Base-by-base conservation (phyloP, 805 yeast genomes). In the Pichia gijzeniarum region DNA sequence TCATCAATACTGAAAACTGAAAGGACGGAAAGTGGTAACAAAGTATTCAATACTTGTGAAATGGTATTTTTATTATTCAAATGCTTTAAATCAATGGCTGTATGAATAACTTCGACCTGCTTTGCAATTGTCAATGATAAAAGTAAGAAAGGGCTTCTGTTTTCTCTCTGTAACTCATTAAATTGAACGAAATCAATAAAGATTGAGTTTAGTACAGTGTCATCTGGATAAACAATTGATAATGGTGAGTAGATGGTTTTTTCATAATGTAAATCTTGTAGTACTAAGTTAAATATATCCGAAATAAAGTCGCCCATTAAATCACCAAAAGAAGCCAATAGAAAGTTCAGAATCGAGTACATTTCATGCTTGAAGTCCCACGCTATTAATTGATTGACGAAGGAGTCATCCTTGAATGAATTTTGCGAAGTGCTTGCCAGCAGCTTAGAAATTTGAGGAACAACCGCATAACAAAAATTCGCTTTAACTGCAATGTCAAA, bases 1-100 rank as follows among this genome's bases (percentile, higher is more conserved):
- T 71, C 73, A 31, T 69, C 73, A 27, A 66, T 60, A 0, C 67
- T 61, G 5, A 68, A 72, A 1, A 55, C 47, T 2, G 82, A 71
- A 12, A 81, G 54, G 10, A 62, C 55, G 5, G 79, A 61, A 8
- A 75, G 59, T 3, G 53, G 52, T 1, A 70, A 51, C 5, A 79
- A 52, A n/a, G 67, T 45, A 8, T 61, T 55, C 1, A 56, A 30
- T 4, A 69, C 32, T 9, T 43, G 18, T 8, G 47, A 49, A 16
- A 58, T 52, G 40, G 41, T 58, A 37, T 45, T 45, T 8, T 48
- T 17, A 14, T 48, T 48, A 2, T 49, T 25, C 3, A 52, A 32
- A 16, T 56, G 44, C 2, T 55, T 48, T 2, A 57, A 32, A 21
- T 60, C 61, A 5, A 58, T 38, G 6, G 61, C 28, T 0, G 64